Conservation (phyloP, 768 basidiomycete species). For the Dioszegia crocea region DNA sequence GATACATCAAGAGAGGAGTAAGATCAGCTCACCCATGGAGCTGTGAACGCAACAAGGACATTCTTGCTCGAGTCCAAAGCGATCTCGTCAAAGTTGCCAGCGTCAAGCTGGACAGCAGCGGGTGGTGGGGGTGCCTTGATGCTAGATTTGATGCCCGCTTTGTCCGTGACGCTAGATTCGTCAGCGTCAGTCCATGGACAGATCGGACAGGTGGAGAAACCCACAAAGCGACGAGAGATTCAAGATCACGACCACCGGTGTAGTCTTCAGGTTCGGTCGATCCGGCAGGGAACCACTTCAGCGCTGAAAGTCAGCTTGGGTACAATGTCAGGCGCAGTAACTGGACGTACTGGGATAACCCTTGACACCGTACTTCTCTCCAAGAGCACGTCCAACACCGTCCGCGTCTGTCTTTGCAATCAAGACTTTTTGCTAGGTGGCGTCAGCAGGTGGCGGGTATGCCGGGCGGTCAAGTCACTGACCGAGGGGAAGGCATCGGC, state of each 20-base stretch:
- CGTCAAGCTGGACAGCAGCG: conserved; percentile 63
- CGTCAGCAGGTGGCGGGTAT: background rate
- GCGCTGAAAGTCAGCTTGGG: conserved; percentile 55
- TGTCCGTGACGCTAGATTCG: conserved; percentile 61
- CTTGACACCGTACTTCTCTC: conserved; percentile 67
- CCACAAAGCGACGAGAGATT: conserved; percentile 70
- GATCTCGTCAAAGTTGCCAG: conserved; percentile 69
- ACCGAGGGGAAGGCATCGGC: conserved; percentile 69
- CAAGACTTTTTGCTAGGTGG: conserved; percentile 63
- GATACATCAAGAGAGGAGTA: background rate
- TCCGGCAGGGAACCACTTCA: conserved; percentile 82
- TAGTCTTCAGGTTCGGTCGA: conserved; percentile 64
- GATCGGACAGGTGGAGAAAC: conserved; percentile 33
- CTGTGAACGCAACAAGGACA: conserved; percentile 65
- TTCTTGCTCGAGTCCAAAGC: conserved; percentile 69
- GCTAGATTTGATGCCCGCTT: conserved; percentile 77
- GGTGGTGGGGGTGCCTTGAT: conserved; percentile 80
- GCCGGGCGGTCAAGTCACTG: background rate
- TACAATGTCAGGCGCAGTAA: background rate
- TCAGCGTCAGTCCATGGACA: background rate
- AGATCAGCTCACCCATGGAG: conserved; percentile 51
- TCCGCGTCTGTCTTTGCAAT: conserved; percentile 93
- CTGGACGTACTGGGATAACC: conserved; percentile 76
- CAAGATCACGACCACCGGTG: conserved; percentile 73
- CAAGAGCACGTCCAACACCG: conserved; percentile 72